Evolutionary conservation across 2,329 filamentous ascomycete species (phyloP).

Genomic region (Huntiella decipiens): DNA sequence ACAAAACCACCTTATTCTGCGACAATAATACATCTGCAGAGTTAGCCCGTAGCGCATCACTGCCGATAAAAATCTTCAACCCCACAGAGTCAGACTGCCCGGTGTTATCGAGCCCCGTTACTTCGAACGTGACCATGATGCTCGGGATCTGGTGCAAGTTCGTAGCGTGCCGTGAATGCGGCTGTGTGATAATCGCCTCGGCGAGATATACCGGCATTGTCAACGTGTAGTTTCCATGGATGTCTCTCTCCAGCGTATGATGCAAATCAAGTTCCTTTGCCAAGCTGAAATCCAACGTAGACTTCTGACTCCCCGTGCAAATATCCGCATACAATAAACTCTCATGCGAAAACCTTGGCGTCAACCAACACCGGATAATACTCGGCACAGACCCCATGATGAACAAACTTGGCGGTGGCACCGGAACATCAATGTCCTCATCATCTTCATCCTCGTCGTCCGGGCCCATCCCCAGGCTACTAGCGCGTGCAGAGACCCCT

Average conservation of each 20-base stretch:
- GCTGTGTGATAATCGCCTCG: slow-evolving; percentile 66
- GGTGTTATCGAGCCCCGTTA: slow-evolving; percentile 39
- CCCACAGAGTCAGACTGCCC: slow-evolving; percentile 15
- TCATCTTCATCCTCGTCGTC: slow-evolving; percentile 44
- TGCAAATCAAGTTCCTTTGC: slow-evolving; percentile 55
- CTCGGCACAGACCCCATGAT: slow-evolving; percentile 77
- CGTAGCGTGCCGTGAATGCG: slow-evolving; percentile 51
- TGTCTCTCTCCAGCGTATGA: slow-evolving; percentile 44
- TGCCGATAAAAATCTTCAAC: slow-evolving; percentile 78
- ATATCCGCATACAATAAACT: slow-evolving; percentile 79
- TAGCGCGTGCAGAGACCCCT: slow-evolving; percentile 51
- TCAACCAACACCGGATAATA: slow-evolving; percentile 91
- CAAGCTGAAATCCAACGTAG: slow-evolving; percentile 58
- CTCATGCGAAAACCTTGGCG: slow-evolving; percentile 72
- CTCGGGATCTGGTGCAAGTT: slow-evolving; percentile 56
- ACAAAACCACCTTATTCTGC: slow-evolving; percentile 71
- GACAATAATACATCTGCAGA: slow-evolving; percentile 86
- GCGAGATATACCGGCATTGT: slow-evolving; percentile 74
- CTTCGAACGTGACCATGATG: slow-evolving; percentile 61
- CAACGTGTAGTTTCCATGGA: slow-evolving; percentile 48
- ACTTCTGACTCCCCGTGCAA: slow-evolving; percentile 80
- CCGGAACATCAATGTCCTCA: slow-evolving; percentile 52
- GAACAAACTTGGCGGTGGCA: slow-evolving; percentile 66
- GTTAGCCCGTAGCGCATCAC: slow-evolving; percentile 66
- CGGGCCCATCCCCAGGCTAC: slow-evolving; percentile 70